A percentile compares a stretch with the other conserved stretches of the same genome.
phyloP scores from a whole-genome alignment of 1,284 basidiomycete species.

The Pterulicium gracile region DNA sequence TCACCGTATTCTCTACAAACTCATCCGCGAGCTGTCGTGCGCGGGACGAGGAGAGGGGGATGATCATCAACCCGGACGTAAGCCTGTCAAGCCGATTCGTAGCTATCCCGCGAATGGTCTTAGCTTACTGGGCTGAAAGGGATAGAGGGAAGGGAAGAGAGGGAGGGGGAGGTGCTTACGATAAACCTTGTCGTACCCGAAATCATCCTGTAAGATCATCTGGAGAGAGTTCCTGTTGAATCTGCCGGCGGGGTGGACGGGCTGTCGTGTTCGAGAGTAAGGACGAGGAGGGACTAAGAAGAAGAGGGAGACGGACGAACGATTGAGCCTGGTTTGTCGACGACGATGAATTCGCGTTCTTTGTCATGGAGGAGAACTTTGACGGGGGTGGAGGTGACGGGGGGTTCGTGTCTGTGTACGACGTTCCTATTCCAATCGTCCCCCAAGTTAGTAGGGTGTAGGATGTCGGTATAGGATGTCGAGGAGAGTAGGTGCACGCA shows the following conservation, averaged over 20 bases:
- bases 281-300: slow-evolving; percentile 6
- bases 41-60: slow-evolving; percentile 68
- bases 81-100: slow-evolving; percentile 92
- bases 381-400: slow-evolving; percentile 82
- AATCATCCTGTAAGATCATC: slow-evolving; percentile 80
- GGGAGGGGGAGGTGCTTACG: slow-evolving; percentile 38
- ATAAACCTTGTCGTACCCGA: slow-evolving; percentile 75
- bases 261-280: slow-evolving; percentile 32
- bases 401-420: slow-evolving; percentile 94
- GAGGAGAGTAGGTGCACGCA: slow-evolving; percentile 25
- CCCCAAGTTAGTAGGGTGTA: slow-evolving; percentile 4
- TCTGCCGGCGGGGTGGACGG: slow-evolving; percentile 82
- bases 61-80: slow-evolving; percentile 94
- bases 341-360: slow-evolving; percentile 78
- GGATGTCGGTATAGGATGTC: slow-evolving; percentile 3
- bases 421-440: slow-evolving; percentile 86
- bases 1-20: slow-evolving; percentile 72
- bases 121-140: slow-evolving; percentile 1
- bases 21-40: slow-evolving; percentile 71
- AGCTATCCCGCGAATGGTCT: slow-evolving; percentile 36
- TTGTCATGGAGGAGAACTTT: slow-evolving; percentile 72
- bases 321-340: slow-evolving; percentile 92
- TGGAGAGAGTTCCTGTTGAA: slow-evolving; percentile 85
- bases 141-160: slow-evolving; percentile 1
- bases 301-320: slow-evolving; percentile 39